A percentile compares a stretch with the other conserved stretches of the same genome.
phyloP scores from a whole-genome alignment of 345 rosid genomes.

The Ceriops tagal region DNA sequence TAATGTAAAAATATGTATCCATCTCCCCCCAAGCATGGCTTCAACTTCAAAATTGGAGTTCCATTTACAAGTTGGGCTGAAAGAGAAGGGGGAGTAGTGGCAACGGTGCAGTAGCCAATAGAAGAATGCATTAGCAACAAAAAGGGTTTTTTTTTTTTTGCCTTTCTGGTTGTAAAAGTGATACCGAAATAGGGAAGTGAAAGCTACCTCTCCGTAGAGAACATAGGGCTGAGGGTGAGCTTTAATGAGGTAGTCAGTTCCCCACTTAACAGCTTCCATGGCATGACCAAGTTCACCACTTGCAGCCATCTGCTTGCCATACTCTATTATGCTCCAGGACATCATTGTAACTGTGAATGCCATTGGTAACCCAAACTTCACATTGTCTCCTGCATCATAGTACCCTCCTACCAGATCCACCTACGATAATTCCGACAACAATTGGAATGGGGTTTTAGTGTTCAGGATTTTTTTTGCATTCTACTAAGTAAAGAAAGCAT shows the following conservation, averaged over 20 bases:
- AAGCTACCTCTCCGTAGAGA: slow-evolving; percentile 91
- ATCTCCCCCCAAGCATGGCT: neutral
- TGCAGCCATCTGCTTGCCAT: slow-evolving; percentile 66
- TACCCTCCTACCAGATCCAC: slow-evolving; percentile 98
- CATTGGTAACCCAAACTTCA: slow-evolving; percentile 98
- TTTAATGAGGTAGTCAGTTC: slow-evolving; percentile 91
- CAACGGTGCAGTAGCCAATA: too few relatives aligned
- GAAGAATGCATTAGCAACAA: neutral
- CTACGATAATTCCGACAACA: slow-evolving; percentile 28
- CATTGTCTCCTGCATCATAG: slow-evolving; percentile 99
- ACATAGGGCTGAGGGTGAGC: slow-evolving; percentile 93
- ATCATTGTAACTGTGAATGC: slow-evolving; percentile 97
- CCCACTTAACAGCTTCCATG: slow-evolving; percentile 92
- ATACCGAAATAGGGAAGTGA: neutral
- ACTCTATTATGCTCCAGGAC: slow-evolving; percentile 97
- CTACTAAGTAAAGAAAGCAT: neutral
- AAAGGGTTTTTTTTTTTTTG: neutral
- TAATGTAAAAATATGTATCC: neutral
- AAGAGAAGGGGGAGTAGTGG: neutral
- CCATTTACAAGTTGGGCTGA: neutral
- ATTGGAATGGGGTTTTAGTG: neutral
- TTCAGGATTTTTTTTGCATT: neutral
- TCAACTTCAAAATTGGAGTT: neutral
- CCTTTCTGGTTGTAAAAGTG: neutral
- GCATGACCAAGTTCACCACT: slow-evolving; percentile 85